phyloP scores from a whole-genome alignment of 2,329 filamentous ascomycete species.

The Aspergillus piperis region DNA sequence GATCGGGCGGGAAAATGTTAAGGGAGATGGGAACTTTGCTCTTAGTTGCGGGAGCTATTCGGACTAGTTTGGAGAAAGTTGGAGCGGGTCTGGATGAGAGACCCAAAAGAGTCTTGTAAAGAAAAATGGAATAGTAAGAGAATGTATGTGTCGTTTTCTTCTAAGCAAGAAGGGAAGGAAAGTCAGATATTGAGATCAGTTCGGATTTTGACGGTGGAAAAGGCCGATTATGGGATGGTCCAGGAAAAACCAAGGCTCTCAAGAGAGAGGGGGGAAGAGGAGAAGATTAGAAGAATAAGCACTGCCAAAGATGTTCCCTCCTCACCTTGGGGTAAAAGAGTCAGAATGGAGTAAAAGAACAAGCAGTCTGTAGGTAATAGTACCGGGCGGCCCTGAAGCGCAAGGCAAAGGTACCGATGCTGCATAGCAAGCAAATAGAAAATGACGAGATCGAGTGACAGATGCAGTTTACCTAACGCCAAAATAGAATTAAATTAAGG shows the following conservation, averaged over 20 bases:
- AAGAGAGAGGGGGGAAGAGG: too few relatives aligned
- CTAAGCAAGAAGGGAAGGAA: too few relatives aligned
- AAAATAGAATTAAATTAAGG: slow-evolving; percentile 4
- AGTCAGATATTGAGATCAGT: too few relatives aligned
- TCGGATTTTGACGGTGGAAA: too few relatives aligned
- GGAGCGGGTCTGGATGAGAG: slow-evolving; percentile 6
- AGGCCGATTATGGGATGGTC: too few relatives aligned
- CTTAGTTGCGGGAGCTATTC: slow-evolving; percentile 21
- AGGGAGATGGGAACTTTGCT: slow-evolving; percentile 6
- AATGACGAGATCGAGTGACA: slow-evolving; percentile 8
- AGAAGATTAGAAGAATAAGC: too few relatives aligned
- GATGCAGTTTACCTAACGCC: slow-evolving; percentile 6
- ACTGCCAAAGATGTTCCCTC: background rate
- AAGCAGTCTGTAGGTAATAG: background rate
- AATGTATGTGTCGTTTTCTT: too few relatives aligned
- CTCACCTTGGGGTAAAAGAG: background rate
- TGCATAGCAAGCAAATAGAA: background rate
- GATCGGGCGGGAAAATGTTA: slow-evolving; percentile 13
- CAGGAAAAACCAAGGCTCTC: too few relatives aligned
- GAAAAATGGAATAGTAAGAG: background rate
- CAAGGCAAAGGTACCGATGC: background rate
- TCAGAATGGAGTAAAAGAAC: background rate
- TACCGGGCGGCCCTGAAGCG: background rate
- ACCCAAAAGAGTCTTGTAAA: background rate
- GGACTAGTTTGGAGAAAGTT: slow-evolving; percentile 9